Conservation (phyloP, 768 basidiomycete species). For the Suillus brevipes region DNA sequence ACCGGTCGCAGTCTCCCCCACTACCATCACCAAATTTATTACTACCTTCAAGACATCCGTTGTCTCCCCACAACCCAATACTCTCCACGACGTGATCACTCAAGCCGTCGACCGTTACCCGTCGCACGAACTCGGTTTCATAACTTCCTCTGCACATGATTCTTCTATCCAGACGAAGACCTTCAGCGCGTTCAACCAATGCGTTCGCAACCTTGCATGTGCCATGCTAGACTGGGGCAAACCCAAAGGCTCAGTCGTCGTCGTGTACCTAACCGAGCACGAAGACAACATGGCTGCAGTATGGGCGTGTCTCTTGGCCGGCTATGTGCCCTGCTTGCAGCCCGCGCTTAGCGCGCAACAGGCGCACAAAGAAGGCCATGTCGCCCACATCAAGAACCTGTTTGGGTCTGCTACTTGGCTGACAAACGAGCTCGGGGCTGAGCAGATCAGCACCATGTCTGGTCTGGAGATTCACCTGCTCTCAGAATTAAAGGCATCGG, state of each 20-base stretch:
- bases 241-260: constrained; percentile 26
- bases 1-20: constrained; percentile 14
- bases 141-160: constrained; percentile 31
- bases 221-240: constrained; percentile 26
- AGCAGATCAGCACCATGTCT: constrained; percentile 24
- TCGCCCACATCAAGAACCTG: constrained; percentile 30
- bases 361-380: constrained; percentile 30
- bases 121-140: constrained; percentile 25
- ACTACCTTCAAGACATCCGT: neutral
- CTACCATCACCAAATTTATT: constrained; percentile 14
- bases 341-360: constrained; percentile 35
- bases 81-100: constrained; percentile 25
- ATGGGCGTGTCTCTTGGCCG: constrained; percentile 33
- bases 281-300: constrained; percentile 35
- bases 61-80: constrained; percentile 9
- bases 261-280: constrained; percentile 34
- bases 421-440: constrained; percentile 28
- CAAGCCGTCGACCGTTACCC: constrained; percentile 25
- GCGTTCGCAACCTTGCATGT: constrained; percentile 21
- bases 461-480: constrained; percentile 27
- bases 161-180: constrained; percentile 29
- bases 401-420: constrained; percentile 33
- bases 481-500: constrained; percentile 20
- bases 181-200: constrained; percentile 21
- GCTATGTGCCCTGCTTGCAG: constrained; percentile 32